Evolutionary conservation across 2,329 filamentous ascomycete species (phyloP).

Genomic region (Fusarium sp.): DNA sequence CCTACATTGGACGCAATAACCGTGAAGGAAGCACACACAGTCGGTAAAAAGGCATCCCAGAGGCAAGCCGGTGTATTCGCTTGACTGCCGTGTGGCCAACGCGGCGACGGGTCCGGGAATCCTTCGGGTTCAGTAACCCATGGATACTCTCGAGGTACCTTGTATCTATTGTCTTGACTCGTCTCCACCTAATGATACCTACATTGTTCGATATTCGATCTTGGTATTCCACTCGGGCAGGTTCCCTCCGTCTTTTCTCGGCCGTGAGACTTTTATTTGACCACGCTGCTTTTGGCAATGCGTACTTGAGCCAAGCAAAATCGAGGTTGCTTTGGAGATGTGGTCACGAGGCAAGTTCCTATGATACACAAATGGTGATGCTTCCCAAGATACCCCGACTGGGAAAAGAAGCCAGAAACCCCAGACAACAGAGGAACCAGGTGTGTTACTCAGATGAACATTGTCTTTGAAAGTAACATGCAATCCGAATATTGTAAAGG

Average conservation of each 20-base stretch:
- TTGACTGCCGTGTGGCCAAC: slow-evolving; percentile 22
- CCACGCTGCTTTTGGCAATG: background rate
- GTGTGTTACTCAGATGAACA: no score
- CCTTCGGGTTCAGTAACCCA: slow-evolving; percentile 13
- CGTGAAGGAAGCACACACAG: background rate
- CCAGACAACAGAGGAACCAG: background rate
- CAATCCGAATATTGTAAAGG: background rate
- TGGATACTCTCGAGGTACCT: background rate
- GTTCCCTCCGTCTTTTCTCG: background rate
- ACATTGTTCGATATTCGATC: background rate
- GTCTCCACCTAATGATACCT: background rate
- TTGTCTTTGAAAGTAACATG: background rate
- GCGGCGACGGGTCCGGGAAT: slow-evolving; percentile 30
- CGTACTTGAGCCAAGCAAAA: background rate
- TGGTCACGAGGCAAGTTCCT: background rate
- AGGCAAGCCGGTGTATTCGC: background rate
- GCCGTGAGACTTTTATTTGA: background rate
- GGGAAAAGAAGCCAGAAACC: background rate
- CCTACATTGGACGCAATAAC: slow-evolving; percentile 15
- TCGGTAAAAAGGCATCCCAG: background rate
- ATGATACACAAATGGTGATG: background rate
- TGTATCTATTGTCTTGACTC: background rate
- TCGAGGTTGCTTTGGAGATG: background rate
- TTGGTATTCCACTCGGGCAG: background rate
- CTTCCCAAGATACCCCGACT: background rate